Conservation (phyloP, 2,329 filamentous ascomycete species). For the Trichoderma semiorbis region DNA sequence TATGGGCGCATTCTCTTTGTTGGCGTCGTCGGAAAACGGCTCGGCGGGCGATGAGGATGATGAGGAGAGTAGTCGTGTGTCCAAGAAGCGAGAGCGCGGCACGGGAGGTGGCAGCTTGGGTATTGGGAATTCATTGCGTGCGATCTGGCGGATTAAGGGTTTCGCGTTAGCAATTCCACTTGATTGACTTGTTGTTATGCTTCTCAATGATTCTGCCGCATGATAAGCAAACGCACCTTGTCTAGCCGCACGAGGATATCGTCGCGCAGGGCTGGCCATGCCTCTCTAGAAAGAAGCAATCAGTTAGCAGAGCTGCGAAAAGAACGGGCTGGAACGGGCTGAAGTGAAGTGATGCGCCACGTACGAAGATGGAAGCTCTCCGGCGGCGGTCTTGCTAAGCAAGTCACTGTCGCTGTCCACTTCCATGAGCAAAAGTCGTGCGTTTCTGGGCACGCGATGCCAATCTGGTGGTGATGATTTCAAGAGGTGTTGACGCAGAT, state of each 20-base stretch:
- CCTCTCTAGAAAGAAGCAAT: constrained; percentile 47
- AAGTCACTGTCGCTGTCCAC: constrained; percentile 44
- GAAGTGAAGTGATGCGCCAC: constrained; percentile 25
- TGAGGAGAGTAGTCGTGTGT: constrained; percentile 43
- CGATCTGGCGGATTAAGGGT: constrained; percentile 53
- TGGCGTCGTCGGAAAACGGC: constrained; percentile 51
- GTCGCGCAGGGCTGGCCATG: constrained; percentile 66
- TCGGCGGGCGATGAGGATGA: constrained; percentile 44
- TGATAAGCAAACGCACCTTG: constrained; percentile 38
- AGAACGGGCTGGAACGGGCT: background rate
- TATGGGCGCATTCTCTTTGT: constrained; percentile 65
- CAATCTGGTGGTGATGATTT: background rate
- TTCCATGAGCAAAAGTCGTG: constrained; percentile 43
- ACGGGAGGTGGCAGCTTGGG: constrained; percentile 53
- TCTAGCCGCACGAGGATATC: constrained; percentile 67
- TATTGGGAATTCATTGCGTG: constrained; percentile 70
- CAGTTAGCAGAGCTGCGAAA: constrained; percentile 2
- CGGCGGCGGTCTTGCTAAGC: constrained; percentile 47
- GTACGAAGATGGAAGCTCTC: constrained; percentile 55
- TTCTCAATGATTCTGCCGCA: background rate
- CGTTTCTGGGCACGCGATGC: constrained; percentile 1
- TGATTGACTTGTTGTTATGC: background rate
- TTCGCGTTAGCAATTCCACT: background rate
- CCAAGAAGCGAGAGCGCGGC: constrained; percentile 38
- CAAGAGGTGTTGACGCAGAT: background rate